Base-by-base conservation (phyloP, 352 stramenopile species). In the Phytophthora agathidicida region DNA sequence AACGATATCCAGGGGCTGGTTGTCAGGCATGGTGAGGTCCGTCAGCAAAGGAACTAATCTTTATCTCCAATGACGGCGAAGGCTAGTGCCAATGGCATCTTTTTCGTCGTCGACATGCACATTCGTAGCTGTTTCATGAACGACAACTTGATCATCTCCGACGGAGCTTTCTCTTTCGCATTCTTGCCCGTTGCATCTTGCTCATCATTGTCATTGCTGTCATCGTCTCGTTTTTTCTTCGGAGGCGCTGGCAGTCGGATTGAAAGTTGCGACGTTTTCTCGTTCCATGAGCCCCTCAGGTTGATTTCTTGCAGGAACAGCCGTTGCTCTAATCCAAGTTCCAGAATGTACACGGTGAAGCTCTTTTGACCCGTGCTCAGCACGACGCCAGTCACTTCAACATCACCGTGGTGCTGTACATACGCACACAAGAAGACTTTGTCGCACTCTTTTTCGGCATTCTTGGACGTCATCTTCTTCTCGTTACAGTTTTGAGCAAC, bases 381-480 rank as follows among this genome's bases (percentile, higher is more conserved):
- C n/a, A 96, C 73, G 19, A 87, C 69, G 16, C 77, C 86, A 17
- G 79, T 89, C 11, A 88, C 80, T 28, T 83, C 72, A 7, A 91
- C 46, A 35, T 75, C 72, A 13, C 73, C 74, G 43, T 85, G 56
- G 47, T 90, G 67, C 58, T 90, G 77, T 20, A 93, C 63, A 53
- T 89, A 93, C 4, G 86, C 75, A 41, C 83, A 89, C 49, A 97
- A 55, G 51, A 93, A 96, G 10, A 96, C 66, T 24, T 91, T 74
- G 43, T 94, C 85, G 37, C 75, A 89, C 19, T 80, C 75, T 7
- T 86, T 87, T 62, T 95, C 82, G 1, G 89, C 89, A 20, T 82
- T 75, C 66, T 96, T 96, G 16, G 86, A 73, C 7, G 81, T 77
- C 67, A 83, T 75, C 65, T 96, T 96, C 77, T 95, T 93, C 33